Base-by-base conservation (phyloP, 1,284 basidiomycete genomes). In the Anthracocystis walkeri region DNA sequence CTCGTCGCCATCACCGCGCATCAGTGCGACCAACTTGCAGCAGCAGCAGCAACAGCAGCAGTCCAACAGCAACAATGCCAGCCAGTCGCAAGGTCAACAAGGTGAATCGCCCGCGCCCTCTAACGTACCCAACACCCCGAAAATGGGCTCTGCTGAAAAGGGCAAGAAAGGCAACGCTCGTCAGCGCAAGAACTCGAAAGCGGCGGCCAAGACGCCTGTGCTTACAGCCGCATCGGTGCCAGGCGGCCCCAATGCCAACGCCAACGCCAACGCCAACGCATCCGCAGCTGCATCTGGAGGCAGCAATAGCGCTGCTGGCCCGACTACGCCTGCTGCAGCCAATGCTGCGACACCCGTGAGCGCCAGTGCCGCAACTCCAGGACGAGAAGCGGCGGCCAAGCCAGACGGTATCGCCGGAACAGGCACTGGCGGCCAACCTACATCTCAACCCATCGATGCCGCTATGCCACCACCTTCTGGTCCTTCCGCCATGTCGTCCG, bases 161-260 rank as follows among this genome's bases (percentile, higher is more conserved):
- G 59, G 54, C 20, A 80, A 80, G 56, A 80, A 80, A 62, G 73
- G 72, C 59, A 79, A 75, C 27, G 57, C 72, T 7, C 50, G 77
- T 25, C 65, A 61, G 49, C 68, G 66, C 18, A 76, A 76, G 57
- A 76, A 78, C 27, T 66, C 67, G n/a, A 75, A 77, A 55, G 75
- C 73, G 20, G 48, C 67, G 4, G 70, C 67, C 46, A 79, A 79
- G 52, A 80, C 77, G 51, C 77, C 77, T 0, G 61, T 74, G 18
- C 65, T 79, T 7, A 42, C 74, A 12, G 74, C 78, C 2, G 77
- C 77, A 0, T 55, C 67, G 10, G 65, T 72, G 25, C 69, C 78
- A 3, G 53, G 55, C 25, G 53, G 55, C 25, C 51, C 59, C 29
- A 69, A 51, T 23, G 50, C 48, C 18, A 23, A 35, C 12, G 11